Base-by-base conservation (phyloP, 75 land plant species). In the Cryptomeria japonica region DNA sequence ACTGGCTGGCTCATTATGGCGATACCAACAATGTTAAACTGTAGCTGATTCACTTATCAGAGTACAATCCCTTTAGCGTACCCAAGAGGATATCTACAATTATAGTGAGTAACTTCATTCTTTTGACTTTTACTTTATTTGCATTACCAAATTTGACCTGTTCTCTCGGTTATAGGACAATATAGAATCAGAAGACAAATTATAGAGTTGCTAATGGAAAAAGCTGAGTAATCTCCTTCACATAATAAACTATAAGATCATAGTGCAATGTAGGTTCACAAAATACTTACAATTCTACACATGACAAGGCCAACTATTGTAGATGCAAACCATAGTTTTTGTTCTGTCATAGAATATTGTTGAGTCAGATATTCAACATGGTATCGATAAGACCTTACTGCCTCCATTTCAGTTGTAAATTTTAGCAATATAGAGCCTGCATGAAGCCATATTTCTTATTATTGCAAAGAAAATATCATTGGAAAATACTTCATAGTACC, bases 261-360 rank as follows among this genome's bases (percentile, higher is more conserved):
- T 64, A 64, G 1, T 5, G n/a, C 70, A 64, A 64, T 18, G 32
- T 22, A n/a, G 84, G n/a, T 25, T n/a, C 31, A 41, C 49, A 37
- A 41, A 83, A 41, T 41, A 86, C 92, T 87, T 87, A 92, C 93
- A 73, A 87, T 72, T 72, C 84, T 90, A 89, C 93, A 92, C 88
- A 88, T 90, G 34, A 92, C 4, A 68, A 90, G 53, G 31, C 93
- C 93, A 42, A 75, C 72, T 16, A 90, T 68, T 47, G 87, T 84
- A 31, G 91, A 88, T 16, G 73, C 6, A 42, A 84, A 58, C 88
- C 87, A 89, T 14, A 86, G 86, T 10, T 76, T 19, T 46, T 86
- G 80, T 78, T 86, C 89, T 38, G 10, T 75, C 76, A 75, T 75
- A 13, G n/a, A 75, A 75, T 75, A 75, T 34, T 32, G 77, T 34